Evolutionary conservation across 2,329 filamentous ascomycete genomes (phyloP), one percentile per base, ranked within the genome.

Genomic region (Fusarium secorum): DNA sequence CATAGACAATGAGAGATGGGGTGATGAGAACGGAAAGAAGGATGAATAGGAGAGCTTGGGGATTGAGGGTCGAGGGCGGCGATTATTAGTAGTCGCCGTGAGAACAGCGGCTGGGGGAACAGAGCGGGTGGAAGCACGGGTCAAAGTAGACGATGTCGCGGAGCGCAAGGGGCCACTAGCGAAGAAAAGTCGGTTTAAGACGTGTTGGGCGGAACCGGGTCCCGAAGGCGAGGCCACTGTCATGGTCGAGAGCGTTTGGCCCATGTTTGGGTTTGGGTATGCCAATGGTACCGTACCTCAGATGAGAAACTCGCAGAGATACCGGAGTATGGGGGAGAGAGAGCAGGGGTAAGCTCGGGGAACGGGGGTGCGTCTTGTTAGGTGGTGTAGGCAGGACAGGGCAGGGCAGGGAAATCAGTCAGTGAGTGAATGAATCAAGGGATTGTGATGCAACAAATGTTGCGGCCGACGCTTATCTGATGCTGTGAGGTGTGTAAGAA

Each of bases 121-220:
- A 48, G 56, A 69, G 66, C 61, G 68, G 63, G 65, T 61, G 64
- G 38, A 60, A 60, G 57, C 48, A 60, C 48, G 57, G 57, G 57
- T 44, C 57, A 70, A 66, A 68, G 69, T 72, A 75, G 73, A 74
- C 70, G 73, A 75, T 68, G 71, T 73, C 60, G 73, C 69, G 54
- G 71, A 70, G 64, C 67, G 71, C 74, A 75, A 70, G 73, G 73
- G 64, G 70, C 71, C 73, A 71, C 75, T 73, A 77, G 75, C 77
- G 77, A 77, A 70, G 75, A 78, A 78, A 78, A 78, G 76, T 76
- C 77, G 77, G 74, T 77, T 78, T 76, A 78, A 74, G 73, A 78
- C 75, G 70, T 70, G 73, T 75, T 75, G 73, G 71, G 74, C 73
- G 71, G 70, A 73, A 64, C 73, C 65, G 70, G 74, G 52, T 64